Base-by-base conservation (phyloP, 305 asterid genomes). In the Caryopteris hybrid region DNA sequence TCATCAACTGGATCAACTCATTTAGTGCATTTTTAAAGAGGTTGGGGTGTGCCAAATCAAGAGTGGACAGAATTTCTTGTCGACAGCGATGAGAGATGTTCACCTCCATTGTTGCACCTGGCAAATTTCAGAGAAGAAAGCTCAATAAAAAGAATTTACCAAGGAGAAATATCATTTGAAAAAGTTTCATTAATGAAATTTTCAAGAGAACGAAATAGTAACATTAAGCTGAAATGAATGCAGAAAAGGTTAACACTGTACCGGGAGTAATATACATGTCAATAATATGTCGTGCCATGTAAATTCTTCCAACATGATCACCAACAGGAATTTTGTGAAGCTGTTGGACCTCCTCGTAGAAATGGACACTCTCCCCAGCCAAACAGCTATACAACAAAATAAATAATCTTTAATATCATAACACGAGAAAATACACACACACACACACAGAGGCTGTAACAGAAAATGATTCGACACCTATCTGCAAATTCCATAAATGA, bases 241-340 rank as follows among this genome's bases (percentile, higher is more conserved):
- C 21, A 4, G 20, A 14, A 33, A 4, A 4, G 51, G 29, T 3
- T 46, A 22, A 29, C n/a, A 51, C 3, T 33, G 18, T 83, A 90
- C 97, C 97, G 39, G 94, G 82, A 70, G 79, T 69, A 66, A 90
- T 85, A 62, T 85, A 88, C 74, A 74, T 75, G 85, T 85, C 86
- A 27, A 90, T 88, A 36, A 90, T 90, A 73, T 90, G 97, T n/a
- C 95, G 86, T 18, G 91, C 95, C 97, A 90, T 90, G 84, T 88
- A 90, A 69, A 90, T 83, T 83, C 97, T 82, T 80, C 86, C 75
- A 34, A 86, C 83, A 25, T 91, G 85, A 82, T 90, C 95, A 25
- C 73, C 66, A 61, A 45, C 61, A 54, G 90, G 85, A 66, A 90
- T 85, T 80, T 79, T 85, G 61, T 86, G 92, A 43, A 88, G 88